Base-by-base conservation (phyloP, 306 rosid species). In the Dryas alaskensis region DNA sequence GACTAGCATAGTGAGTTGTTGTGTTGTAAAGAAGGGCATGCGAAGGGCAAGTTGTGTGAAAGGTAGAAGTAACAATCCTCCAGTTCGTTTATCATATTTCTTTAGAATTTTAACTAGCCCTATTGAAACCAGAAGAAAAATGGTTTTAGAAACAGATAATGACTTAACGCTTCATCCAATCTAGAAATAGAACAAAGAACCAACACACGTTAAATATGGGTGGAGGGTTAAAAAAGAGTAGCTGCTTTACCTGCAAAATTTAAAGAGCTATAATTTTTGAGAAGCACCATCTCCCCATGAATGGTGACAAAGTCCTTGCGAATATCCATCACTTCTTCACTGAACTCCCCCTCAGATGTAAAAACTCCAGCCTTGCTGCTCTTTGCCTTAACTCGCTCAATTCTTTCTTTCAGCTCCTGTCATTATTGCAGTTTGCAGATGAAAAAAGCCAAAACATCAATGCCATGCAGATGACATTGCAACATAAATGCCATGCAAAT, bases 221-320 rank as follows among this genome's bases (percentile, higher is more conserved):
- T 25, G 67, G 67, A 43, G 53, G 45, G 51, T 19, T 54, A 40
- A 11, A 27, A 75, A 22, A 22, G 22, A 58, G 59, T 27, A 65
- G 43, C 72, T 64, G 64, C 13, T 47, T 37, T 84, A 92, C 99
- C 99, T 74, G 97, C 96, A 85, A 94, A 94, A 81, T 94, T 94
- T 81, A 94, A 79, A 77, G 98, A 94, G 77, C 99, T 94, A 77
- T 92, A 94, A 77, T 86, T 94, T 84, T 92, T 92, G 1, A 94
- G 93, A 62, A 94, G 98, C 81, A 92, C 97, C 98, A 94, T 92
- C 83, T 87, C 89, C 79, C 99, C 99, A 77, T 94, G 99, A 80
- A 94, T 90, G 81, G 92, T 81, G 70, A 94, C 99, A 17, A 94
- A 92, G 84, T 92, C 98, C 88, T 78, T 92, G 73, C 96, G 93